Percentiles rank a stretch among this genome's conserved stretches.
phyloP scores from a whole-genome alignment of 148 eudicot species.

The Camellia lanceoleosa region DNA sequence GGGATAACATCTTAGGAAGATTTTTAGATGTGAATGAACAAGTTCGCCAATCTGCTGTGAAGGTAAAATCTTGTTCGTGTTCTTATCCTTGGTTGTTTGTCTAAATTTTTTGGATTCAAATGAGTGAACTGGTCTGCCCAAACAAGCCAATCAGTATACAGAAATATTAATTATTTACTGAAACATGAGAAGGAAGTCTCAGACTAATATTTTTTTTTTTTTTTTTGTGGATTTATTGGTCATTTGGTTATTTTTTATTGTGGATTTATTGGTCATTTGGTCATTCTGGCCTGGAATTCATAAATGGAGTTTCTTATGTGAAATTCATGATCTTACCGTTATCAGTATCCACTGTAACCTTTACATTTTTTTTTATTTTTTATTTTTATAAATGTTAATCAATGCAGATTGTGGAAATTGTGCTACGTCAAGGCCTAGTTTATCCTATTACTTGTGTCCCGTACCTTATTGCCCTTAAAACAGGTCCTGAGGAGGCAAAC shows the following conservation, averaged over 20 bases:
- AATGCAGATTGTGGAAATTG: slow-evolving; percentile 86
- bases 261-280: not conserved
- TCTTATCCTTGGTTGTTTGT: slow-evolving; percentile 7
- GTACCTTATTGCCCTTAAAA: slow-evolving; percentile 88
- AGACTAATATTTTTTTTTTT: not conserved
- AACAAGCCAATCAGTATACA: not conserved
- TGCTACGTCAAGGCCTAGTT: slow-evolving; percentile 95
- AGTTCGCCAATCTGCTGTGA: slow-evolving; percentile 77
- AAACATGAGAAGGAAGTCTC: not conserved
- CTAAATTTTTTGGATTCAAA: not conserved
- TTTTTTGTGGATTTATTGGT: not conserved
- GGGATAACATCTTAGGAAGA: slow-evolving; percentile 80
- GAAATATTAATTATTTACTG: not conserved
- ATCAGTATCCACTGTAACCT: not conserved
- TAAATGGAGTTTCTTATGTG: not conserved
- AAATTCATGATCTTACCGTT: slow-evolving; percentile 3
- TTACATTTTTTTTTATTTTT: not conserved
- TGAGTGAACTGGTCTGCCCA: not conserved
- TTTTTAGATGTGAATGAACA: slow-evolving; percentile 79
- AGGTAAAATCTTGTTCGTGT: slow-evolving; percentile 37
- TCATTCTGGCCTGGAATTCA: not conserved
- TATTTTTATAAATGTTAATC: not conserved
- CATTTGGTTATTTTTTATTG: not conserved
- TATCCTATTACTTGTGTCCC: slow-evolving; percentile 99
- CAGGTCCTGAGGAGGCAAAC: slow-evolving; percentile 82